Base-by-base conservation (phyloP, 139 green algal species). In the Micromonas commoda region DNA sequence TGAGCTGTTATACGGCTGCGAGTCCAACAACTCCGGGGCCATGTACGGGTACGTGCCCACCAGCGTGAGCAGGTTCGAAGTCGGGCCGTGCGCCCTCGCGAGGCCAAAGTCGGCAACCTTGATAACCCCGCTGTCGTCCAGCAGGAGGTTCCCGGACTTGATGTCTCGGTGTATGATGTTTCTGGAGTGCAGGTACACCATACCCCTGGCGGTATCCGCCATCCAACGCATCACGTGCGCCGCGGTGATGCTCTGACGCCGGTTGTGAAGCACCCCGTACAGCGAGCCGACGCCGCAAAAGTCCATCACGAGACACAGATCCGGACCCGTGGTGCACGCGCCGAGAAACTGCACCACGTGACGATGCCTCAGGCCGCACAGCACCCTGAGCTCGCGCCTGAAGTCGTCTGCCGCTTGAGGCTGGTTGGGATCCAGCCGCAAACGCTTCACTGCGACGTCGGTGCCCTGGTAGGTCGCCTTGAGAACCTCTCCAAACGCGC, bases 21-120 rank as follows among this genome's bases (percentile, higher is more conserved):
- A 91, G 86, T 98, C 94, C 39, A 99, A 97, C 20, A 99, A 93
- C 86, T 99, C 95, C 2, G 95, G 95, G 4, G 95, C 95, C 95
- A 99, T 99, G 96, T 94, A 99, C 52, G 94, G 85, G 88, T 99
- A 99, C 0, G 95, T 99, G 24, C 95, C 95, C 3, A 95, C 98
- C 85, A 98, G 92, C 24, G 95, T 94, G 1, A 95, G 98, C 93
- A 98, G 98, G 75, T 64, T 93, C 90, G 73, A 97, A 86, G n/a
- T 97, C 87, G 20, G 93, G 85, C 23, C 34, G 24, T 76, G 69
- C 32, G 32, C 26, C 3, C 34, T 4, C 54, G 95, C 93, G 21
- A 99, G 94, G 1, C 95, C 95, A 91, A 98, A 98, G 86, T 98
- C 94, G 28, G 90, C 94, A 31, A 98, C 93, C 26, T 80, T 80